Conservation (phyloP, 1,284 basidiomycete species). For the Sporisorium graminicola region DNA sequence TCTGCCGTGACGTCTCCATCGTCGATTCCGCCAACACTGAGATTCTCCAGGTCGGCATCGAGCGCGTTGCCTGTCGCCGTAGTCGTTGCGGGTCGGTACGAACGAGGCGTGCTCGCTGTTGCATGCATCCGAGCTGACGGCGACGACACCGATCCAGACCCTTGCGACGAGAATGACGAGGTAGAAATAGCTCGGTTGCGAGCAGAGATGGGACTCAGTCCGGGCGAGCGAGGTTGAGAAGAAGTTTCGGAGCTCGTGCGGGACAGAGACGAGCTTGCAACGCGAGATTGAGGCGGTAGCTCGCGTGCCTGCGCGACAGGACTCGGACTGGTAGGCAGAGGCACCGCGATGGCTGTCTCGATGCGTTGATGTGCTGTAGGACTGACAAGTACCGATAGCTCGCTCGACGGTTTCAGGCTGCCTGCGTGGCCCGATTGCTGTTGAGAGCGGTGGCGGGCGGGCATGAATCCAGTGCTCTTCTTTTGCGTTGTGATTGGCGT, state of each 20-base stretch:
- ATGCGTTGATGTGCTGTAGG: conserved; percentile 36
- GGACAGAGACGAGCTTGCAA: conserved; percentile 12
- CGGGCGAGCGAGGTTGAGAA: conserved; percentile 30
- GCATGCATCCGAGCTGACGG: conserved; percentile 17
- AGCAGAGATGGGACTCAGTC: conserved; percentile 18
- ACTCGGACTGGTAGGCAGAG: conserved; percentile 41
- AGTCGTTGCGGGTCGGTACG: not conserved
- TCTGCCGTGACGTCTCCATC: conserved; percentile 38
- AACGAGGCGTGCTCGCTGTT: conserved; percentile 12
- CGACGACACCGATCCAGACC: conserved; percentile 20
- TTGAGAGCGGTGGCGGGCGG: conserved; percentile 17
- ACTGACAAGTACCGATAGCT: conserved; percentile 34
- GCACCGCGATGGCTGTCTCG: conserved; percentile 36
- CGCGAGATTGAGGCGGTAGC: conserved; percentile 6
- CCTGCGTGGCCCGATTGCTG: conserved; percentile 6
- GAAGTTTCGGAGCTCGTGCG: conserved; percentile 16
- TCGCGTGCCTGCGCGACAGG: conserved; percentile 6
- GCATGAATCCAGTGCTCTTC: conserved; percentile 40
- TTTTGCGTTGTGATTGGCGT: conserved; percentile 30
- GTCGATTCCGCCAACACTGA: conserved; percentile 13
- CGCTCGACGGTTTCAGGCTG: conserved; percentile 18
- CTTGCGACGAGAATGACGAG: conserved; percentile 42
- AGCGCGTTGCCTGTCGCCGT: not conserved
- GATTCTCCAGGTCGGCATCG: conserved; percentile 31
- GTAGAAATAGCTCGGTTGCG: conserved; percentile 39